Evolutionary conservation across 345 rosid genomes (phyloP).

Genomic region (Mangifera indica): DNA sequence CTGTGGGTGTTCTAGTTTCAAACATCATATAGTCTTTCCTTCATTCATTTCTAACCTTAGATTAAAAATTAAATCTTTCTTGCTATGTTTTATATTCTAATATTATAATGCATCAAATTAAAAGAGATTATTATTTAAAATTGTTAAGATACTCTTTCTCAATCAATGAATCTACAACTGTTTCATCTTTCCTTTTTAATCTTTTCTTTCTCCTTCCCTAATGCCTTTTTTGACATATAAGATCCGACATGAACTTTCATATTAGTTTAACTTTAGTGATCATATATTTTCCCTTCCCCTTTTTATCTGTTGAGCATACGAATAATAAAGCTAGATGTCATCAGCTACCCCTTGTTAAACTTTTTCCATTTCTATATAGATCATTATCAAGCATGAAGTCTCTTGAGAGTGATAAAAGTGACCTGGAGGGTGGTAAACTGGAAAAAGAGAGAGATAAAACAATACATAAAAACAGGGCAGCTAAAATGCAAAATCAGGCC

Average conservation of each 20-base stretch:
- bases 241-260: background rate
- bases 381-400: conserved; percentile 52
- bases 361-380: conserved; percentile 36
- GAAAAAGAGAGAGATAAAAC: conserved; percentile 58
- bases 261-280: background rate
- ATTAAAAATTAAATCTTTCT: background rate
- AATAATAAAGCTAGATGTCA: background rate
- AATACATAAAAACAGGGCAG: conserved; percentile 34
- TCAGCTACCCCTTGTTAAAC: background rate
- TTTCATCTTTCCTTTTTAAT: background rate
- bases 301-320: background rate
- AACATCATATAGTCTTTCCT: no score
- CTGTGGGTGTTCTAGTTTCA: background rate
- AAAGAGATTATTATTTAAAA: background rate
- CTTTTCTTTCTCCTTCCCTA: background rate
- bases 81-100: background rate
- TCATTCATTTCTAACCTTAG: background rate
- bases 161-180: background rate
- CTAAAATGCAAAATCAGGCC: conserved; percentile 69
- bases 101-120: background rate
- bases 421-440: conserved; percentile 80
- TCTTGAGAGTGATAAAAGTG: conserved; percentile 56
- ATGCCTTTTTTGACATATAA: conserved; percentile 7
- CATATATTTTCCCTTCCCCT: background rate
- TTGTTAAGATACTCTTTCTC: background rate